Evolutionary conservation across 768 basidiomycete genomes (phyloP).

Genomic region (Agrocybe pediades): DNA sequence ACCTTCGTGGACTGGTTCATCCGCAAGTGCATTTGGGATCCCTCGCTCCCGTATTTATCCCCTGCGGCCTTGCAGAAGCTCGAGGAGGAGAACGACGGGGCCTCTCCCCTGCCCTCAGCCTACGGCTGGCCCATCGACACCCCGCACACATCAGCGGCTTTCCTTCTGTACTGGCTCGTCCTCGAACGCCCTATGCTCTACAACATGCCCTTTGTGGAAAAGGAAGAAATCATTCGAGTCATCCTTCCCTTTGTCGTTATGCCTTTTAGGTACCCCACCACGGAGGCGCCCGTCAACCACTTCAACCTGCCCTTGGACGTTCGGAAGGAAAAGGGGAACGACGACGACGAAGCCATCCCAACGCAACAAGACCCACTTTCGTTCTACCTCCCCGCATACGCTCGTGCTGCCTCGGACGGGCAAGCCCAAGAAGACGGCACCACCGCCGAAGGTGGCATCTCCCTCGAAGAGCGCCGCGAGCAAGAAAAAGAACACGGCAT

Average conservation of each 20-base stretch:
- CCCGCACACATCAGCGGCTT: conserved; percentile 46
- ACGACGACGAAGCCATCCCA: no score
- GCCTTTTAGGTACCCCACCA: conserved; percentile 56
- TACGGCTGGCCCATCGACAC: conserved; percentile 63
- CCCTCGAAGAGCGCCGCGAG: no score
- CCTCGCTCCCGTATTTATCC: background rate
- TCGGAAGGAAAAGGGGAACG: background rate
- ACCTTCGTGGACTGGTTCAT: conserved; percentile 47
- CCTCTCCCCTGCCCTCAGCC: background rate
- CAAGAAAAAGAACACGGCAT: no score
- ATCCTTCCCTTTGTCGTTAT: conserved; percentile 39
- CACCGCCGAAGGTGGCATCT: no score
- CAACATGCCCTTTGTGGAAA: conserved; percentile 22
- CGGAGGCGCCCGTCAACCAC: conserved; percentile 64
- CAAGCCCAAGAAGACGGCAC: no score
- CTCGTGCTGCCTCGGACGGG: no score
- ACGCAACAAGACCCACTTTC: background rate
- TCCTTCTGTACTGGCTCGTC: conserved; percentile 70
- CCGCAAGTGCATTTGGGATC: conserved; percentile 28
- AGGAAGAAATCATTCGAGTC: conserved; percentile 28
- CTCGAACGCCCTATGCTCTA: conserved; percentile 34
- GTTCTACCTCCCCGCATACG: conserved; percentile 26
- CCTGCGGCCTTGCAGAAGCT: conserved; percentile 39
- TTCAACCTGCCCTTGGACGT: conserved; percentile 49
- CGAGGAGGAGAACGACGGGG: no score